These are phyloP conservation scores for Cryptococcus maquisensis DNA, from an alignment of 1,284 basidiomycete genomes.

Conservation along the genomic window DNA sequence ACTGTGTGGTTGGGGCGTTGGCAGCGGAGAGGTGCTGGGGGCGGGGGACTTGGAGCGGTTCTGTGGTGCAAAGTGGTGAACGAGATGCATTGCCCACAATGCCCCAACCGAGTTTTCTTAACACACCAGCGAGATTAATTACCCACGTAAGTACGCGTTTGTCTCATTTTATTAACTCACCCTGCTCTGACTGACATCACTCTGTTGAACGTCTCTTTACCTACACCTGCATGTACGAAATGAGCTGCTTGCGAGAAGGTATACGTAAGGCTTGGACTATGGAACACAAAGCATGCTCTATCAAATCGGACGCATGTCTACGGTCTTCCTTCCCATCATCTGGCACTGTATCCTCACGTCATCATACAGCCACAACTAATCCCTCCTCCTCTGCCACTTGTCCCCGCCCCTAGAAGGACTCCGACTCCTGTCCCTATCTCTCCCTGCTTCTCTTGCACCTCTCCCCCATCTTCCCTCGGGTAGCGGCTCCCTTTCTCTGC, in stretches of 20 bases:
- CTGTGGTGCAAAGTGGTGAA: too few species aligned
- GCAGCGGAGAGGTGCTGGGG: neutral
- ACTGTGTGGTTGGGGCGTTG: neutral
- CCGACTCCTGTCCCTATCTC: slow-evolving; percentile 9
- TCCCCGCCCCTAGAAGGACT: slow-evolving; percentile 10
- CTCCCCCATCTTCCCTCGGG: slow-evolving; percentile 18
- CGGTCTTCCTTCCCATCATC: neutral
- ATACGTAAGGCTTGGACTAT: too few species aligned
- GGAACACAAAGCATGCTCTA: too few species aligned
- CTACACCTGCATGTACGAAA: too few species aligned
- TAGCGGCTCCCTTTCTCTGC: slow-evolving; percentile 6
- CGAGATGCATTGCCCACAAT: neutral
- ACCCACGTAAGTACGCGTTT: too few species aligned
- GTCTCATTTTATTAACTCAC: too few species aligned
- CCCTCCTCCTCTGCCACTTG: slow-evolving; percentile 6
- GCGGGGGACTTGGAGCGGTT: too few species aligned
- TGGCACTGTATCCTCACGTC: neutral
- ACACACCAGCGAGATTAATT: neutral
- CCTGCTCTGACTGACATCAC: too few species aligned
- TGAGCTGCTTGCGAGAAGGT: too few species aligned
- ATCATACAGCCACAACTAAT: neutral
- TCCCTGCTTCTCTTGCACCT: slow-evolving; percentile 5
- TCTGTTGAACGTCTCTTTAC: too few species aligned
- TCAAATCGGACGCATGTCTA: neutral
- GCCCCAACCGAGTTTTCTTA: neutral